Base-by-base conservation (phyloP, 495 filamentous ascomycete species). In the Aspergillus indologenus region DNA sequence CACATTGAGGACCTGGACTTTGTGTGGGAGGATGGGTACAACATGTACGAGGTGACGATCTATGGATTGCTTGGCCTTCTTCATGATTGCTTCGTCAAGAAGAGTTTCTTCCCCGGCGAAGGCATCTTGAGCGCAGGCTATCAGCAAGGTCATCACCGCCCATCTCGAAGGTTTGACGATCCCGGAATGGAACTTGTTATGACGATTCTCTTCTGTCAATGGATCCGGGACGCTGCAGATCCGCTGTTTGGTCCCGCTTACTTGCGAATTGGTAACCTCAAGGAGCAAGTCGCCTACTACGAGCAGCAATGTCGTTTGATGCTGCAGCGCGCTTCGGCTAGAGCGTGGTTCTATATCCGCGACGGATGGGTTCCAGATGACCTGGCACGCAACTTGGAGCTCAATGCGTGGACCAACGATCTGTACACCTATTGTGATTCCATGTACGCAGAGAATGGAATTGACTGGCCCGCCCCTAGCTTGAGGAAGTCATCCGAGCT, bases 171-270 rank as follows among this genome's bases (percentile, higher is more conserved):
- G 45, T 47, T 45, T 31, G 65, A 70, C 46, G 68, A 67, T 50
- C 68, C 67, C 0, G 73, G 72, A 0, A 58, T 78, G 61, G 75
- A 78, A 46, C 56, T 75, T 17, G 65, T 75, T 9, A 65, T 78
- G 29, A 61, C 52, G 6, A 68, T 75, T 24, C 54, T 68, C n/a
- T 73, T 68, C 23, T 62, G 67, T 19, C 73, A 76, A 51, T 77
- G 72, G 54, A 47, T 75, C 2, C 23, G 63, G 11, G 75, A 78
- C 44, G 66, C 68, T 34, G 63, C 62, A 4, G 70, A 71, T n/a
- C 52, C 68, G 5, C 20, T 77, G 22, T 66, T 67, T 29, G 57
- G 56, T 5, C 34, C 63, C 1, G 21, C 54, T 3, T 23, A 43
- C 2, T 20, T 53, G 2, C 47, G 56, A 4, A 55, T 62, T 15